These are phyloP conservation scores for Petunia hybrid DNA, from an alignment of 305 asterid genomes.

Conservation along the genomic window DNA sequence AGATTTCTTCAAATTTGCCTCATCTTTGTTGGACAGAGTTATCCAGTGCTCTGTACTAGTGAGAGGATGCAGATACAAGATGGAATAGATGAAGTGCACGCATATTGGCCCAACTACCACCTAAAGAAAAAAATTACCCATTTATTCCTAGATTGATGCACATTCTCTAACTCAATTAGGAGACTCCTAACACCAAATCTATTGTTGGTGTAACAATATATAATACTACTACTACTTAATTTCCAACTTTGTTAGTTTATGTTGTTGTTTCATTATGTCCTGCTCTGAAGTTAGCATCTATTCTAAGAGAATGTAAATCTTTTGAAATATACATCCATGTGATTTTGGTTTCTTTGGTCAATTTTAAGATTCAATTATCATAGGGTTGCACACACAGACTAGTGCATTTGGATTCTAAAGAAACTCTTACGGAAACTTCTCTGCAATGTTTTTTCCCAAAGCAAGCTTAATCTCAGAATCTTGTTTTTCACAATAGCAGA, in stretches of 20 bases:
- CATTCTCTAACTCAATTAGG: background rate
- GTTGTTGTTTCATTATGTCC: background rate
- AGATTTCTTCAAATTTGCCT: background rate
- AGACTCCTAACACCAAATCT: constrained; percentile 1
- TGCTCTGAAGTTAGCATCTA: background rate
- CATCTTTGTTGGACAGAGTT: background rate
- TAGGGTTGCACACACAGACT: background rate
- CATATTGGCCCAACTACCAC: background rate
- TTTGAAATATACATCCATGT: background rate
- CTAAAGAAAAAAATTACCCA: background rate
- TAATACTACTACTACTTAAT: background rate
- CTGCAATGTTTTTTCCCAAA: background rate
- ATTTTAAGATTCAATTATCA: background rate
- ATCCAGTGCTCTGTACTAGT: background rate
- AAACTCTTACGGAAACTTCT: background rate
- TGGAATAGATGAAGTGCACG: background rate
- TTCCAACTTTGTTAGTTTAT: background rate
- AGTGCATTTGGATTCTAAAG: background rate
- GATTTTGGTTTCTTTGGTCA: background rate
- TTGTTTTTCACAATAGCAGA: background rate
- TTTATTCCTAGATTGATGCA: background rate
- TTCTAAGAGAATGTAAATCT: background rate
- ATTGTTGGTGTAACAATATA: background rate
- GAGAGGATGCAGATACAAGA: background rate
- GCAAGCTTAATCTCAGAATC: constrained; percentile 8